phyloP scores from a whole-genome alignment of 306 rosid species.

The Cucumis hystrix region DNA sequence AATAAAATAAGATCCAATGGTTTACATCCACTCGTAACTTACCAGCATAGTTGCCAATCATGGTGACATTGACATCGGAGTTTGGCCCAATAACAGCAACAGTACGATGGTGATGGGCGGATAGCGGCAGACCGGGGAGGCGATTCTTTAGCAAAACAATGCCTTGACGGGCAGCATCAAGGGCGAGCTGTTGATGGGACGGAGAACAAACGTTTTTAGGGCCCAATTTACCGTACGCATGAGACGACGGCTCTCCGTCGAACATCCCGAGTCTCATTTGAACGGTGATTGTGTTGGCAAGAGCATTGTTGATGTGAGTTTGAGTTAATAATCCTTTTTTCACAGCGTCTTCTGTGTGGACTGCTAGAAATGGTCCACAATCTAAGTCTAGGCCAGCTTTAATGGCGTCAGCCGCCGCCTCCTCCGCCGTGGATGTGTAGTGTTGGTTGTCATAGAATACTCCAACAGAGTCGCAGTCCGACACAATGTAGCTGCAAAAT shows the following conservation, averaged over 20 bases:
- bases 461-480: slow-evolving; percentile 86
- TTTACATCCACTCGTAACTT: neutral
- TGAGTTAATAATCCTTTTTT: slow-evolving; percentile 48
- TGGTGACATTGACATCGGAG: slow-evolving; percentile 47
- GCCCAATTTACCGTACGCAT: slow-evolving; percentile 50
- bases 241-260: slow-evolving; percentile 46
- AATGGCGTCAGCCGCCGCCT: slow-evolving; percentile 86
- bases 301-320: slow-evolving; percentile 38
- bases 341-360: slow-evolving; percentile 58
- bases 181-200: slow-evolving; percentile 56
- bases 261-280: slow-evolving; percentile 94
- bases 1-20: neutral
- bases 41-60: slow-evolving; percentile 94
- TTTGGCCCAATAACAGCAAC: slow-evolving; percentile 89
- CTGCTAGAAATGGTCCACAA: slow-evolving; percentile 72
- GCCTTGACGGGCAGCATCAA: slow-evolving; percentile 71
- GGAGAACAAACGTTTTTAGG: slow-evolving; percentile 66
- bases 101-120: slow-evolving; percentile 30
- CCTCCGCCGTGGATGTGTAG: slow-evolving; percentile 72
- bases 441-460: slow-evolving; percentile 60
- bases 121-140: slow-evolving; percentile 48
- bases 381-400: slow-evolving; percentile 94
- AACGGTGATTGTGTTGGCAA: slow-evolving; percentile 48
- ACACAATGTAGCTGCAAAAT: slow-evolving; percentile 59
- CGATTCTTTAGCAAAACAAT: slow-evolving; percentile 72